Conservation (phyloP, 1,284 basidiomycete genomes). For the Ceratobasidium papillatum region DNA sequence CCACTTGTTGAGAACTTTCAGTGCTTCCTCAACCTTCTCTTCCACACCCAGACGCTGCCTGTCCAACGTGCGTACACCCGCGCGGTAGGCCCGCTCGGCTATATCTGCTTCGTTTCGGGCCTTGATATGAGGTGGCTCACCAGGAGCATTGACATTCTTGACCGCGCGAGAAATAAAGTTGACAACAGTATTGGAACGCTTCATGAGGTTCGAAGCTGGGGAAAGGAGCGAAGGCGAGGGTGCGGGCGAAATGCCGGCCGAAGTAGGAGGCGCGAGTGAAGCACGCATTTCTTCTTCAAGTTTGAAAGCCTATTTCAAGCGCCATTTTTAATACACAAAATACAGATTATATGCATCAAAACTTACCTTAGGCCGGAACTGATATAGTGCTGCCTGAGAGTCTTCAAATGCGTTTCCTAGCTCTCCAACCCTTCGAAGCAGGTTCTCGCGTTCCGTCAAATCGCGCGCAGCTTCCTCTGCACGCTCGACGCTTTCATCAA, state of each 20-base stretch:
- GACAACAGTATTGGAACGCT: constrained; percentile 72
- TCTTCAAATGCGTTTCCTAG: constrained; percentile 76
- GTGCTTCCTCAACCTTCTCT: constrained; percentile 81
- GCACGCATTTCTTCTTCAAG: constrained; percentile 50
- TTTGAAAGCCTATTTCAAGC: constrained; percentile 68
- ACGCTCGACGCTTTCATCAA: constrained; percentile 75
- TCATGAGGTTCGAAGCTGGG: constrained; percentile 67
- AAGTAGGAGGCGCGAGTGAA: constrained; percentile 14
- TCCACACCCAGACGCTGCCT: constrained; percentile 82
- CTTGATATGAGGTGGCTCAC: constrained; percentile 71
- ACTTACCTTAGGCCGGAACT: constrained; percentile 76
- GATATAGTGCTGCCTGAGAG: constrained; percentile 78
- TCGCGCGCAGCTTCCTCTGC: constrained; percentile 82
- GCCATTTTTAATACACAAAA: neutral
- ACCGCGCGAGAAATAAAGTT: constrained; percentile 78
- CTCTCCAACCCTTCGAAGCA: constrained; percentile 81
- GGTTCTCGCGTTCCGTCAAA: constrained; percentile 75
- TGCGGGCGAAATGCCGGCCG: constrained; percentile 21
- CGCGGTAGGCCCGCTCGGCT: constrained; percentile 78
- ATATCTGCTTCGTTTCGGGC: constrained; percentile 79
- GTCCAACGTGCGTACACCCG: constrained; percentile 79
- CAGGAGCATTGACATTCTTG: constrained; percentile 54
- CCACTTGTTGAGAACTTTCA: constrained; percentile 84
- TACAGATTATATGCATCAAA: constrained; percentile 1
- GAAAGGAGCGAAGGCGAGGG: constrained; percentile 47